Evolutionary conservation across 768 basidiomycete genomes (phyloP), one percentile per base, ranked within the genome.

Genomic region (Baorangia bicolor): DNA sequence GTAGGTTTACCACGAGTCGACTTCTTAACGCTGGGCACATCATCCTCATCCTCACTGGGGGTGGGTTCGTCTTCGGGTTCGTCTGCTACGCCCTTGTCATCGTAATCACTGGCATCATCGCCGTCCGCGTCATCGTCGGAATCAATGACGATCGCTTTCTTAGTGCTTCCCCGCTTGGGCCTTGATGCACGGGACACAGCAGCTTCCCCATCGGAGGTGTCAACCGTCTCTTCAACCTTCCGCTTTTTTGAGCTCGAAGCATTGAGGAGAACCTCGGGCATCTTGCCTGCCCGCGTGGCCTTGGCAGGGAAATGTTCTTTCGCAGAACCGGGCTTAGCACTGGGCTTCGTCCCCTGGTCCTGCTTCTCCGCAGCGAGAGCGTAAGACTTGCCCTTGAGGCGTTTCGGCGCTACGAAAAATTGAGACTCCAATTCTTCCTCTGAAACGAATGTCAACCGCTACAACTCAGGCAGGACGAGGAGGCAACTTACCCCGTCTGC

Each of bases 361-460:
- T 66, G 60, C 33, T 69, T 67, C 59, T 77, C 78, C 31, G 76
- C 78, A 27, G 84, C 85, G 5, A 86, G 80, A 31, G 86, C 83
- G 68, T 92, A 92, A 3, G 80, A 75, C 66, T 85, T 87, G 37
- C 92, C 92, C 67, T 85, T 88, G 45, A 92, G 75, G 38, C 92
- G 81, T 66, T 92, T 93, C 20, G 84, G 70, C 54, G 78, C 66
- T 51, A 76, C 62, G 63, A 77, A 61, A 11, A 75, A 68, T 20
- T 76, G 75, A 6, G 79, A 77, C 16, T 74, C 77, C 10, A 81
- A 79, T 48, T 83, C 81, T 53, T 82, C 79, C 58, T 80, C 85
- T 77, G 65, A 60, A 53, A 65, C 16, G 20, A 44, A 51, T 40
- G 33, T 67, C 47, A 59, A 25, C 34, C 5, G 2, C 21, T 18